Evolutionary conservation across 2,329 filamentous ascomycete species (phyloP), one percentile per base, ranked within the genome.

Genomic region (Apiospora saccharicola): DNA sequence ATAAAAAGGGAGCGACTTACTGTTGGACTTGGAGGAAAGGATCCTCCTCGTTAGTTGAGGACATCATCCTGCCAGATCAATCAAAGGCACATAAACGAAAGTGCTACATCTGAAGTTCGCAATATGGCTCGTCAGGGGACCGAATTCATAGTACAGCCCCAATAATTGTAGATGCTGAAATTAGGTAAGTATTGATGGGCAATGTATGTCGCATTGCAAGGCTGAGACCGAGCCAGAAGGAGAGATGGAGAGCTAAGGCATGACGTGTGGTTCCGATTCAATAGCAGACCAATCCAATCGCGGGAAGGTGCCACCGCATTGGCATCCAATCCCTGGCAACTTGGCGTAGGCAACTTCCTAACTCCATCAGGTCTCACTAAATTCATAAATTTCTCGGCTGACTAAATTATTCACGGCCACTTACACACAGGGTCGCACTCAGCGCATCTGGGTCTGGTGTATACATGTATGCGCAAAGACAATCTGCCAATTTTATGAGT

Each of bases 1-100:
- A 64, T 67, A 26, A 22, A n/a, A 22, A 70, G 34, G 49, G 26
- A 70, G 68, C 57, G 43, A 79, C 88, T 70, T 84, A 92, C 91
- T 91, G 89, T 79, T 93, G 91, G 78, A 92, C 91, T 81, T 93
- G 90, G 84, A 92, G 89, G 86, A 93, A 93, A 64, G 91, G 91
- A 80, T 93, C 91, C 84, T 91, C 86, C 79, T 92, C 90, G 80
- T 89, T 90, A 10, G 86, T 89, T 75, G 90, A 91, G 82, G 90
- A 90, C 90, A 92, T 92, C 88, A 91, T 92, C 81, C 79, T 85
- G 81, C 76, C 70, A 75, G 75, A 72, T 79, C 75, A 70, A 74
- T 70, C 43, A 46, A 47, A 68, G 41, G 41, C 8, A 47, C 41
- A 46, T 26, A 47, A 19, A 47, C n/a, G 44, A 46, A 41, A 46